Evolutionary conservation across 129 eudicot species (phyloP).

Genomic region (Silybum marianum): DNA sequence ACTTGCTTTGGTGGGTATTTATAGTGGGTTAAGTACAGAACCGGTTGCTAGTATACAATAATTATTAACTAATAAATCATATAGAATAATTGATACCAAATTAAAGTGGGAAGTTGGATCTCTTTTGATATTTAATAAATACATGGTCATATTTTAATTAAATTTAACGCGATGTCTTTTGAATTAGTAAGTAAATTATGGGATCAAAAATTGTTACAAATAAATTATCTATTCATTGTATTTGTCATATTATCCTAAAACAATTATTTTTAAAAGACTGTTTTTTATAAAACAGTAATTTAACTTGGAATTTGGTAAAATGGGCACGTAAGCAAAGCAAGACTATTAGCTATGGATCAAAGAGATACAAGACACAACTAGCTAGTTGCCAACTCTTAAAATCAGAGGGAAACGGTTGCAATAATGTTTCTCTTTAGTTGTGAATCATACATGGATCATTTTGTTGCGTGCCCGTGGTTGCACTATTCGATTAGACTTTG

Average conservation of each 20-base stretch:
- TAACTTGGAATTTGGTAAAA: background rate
- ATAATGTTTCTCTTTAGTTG: no score
- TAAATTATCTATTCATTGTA: background rate
- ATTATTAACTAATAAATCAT: background rate
- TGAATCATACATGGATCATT: background rate
- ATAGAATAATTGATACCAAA: slow-evolving; percentile 1
- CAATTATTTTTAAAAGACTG: no score
- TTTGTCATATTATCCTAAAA: background rate
- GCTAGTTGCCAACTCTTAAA: no score
- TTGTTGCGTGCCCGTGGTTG: background rate
- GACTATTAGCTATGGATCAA: background rate
- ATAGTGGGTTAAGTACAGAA: slow-evolving; percentile 11
- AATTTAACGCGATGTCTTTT: background rate
- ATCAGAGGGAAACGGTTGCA: background rate
- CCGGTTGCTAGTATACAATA: slow-evolving; percentile 14
- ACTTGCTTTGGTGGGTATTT: slow-evolving; percentile 21
- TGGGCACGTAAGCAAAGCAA: background rate
- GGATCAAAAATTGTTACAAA: background rate
- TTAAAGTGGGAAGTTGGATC: slow-evolving; percentile 6
- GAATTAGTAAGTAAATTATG: background rate
- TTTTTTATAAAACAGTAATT: no score
- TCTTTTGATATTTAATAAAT: background rate
- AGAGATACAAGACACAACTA: no score
- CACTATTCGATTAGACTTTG: background rate
- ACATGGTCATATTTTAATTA: background rate